Conservation (phyloP, 495 filamentous ascomycete genomes). For the Aspergillus mulundensis region DNA sequence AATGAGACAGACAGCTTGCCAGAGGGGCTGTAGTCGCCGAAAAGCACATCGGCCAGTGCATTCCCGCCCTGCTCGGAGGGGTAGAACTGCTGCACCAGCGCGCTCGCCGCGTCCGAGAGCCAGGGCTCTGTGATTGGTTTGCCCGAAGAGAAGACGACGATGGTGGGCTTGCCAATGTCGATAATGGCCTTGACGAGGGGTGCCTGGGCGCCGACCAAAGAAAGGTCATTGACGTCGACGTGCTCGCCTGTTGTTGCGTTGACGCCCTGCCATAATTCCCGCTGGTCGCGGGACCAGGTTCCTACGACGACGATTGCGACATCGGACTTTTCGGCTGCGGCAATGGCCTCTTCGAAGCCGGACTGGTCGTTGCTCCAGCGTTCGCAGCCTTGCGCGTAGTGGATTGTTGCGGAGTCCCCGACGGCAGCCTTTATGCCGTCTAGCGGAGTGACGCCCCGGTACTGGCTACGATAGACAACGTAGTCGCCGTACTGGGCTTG, state of each 20-base stretch:
- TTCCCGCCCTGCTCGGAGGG: constrained; percentile 59
- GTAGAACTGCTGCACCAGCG: constrained; percentile 68
- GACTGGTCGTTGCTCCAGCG: constrained; percentile 66
- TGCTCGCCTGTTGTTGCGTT: constrained; percentile 73
- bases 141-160: constrained; percentile 65
- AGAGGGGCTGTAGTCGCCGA: constrained; percentile 61
- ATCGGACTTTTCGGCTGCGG: constrained; percentile 60
- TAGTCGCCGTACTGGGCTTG: constrained; percentile 61
- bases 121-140: constrained; percentile 67
- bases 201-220: constrained; percentile 66
- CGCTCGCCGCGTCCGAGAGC: constrained; percentile 56
- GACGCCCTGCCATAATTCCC: constrained; percentile 60
- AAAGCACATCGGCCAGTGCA: constrained; percentile 63
- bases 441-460: constrained; percentile 60
- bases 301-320: constrained; percentile 68
- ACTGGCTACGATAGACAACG: constrained; percentile 56
- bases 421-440: constrained; percentile 61
- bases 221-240: constrained; percentile 57
- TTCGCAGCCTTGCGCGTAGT: constrained; percentile 66
- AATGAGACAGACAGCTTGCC: constrained; percentile 67
- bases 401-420: constrained; percentile 47
- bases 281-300: constrained; percentile 70
- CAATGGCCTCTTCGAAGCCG: constrained; percentile 58
- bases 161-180: constrained; percentile 60
- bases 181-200: constrained; percentile 60